Conservation (phyloP, 2,329 filamentous ascomycete species). For the Tolypocladium tropicale region DNA sequence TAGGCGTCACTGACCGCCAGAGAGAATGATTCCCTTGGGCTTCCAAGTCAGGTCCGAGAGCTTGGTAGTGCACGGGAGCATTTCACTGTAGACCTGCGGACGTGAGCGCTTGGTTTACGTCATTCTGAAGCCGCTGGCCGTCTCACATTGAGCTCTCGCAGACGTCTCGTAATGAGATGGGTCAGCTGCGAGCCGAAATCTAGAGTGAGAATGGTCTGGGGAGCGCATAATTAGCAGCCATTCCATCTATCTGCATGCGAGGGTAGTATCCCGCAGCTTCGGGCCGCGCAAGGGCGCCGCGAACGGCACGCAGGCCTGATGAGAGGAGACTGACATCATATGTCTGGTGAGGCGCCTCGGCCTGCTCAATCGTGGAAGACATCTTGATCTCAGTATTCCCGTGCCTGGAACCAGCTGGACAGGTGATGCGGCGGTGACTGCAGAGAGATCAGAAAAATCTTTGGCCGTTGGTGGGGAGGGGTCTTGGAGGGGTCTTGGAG, state of each 20-base stretch:
- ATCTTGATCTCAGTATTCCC: neutral
- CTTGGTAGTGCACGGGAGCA: slow-evolving; percentile 80
- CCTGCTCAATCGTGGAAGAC: neutral
- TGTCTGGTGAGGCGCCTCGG: slow-evolving; percentile 7
- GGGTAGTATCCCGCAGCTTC: neutral
- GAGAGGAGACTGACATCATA: slow-evolving; percentile 3
- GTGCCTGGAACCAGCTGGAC: neutral
- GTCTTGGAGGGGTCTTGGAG: neutral
- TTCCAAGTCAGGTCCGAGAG: slow-evolving; percentile 64
- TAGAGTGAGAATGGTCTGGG: slow-evolving; percentile 56
- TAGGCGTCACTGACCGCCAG: slow-evolving; percentile 21
- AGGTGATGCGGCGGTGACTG: neutral
- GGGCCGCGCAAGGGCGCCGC: neutral
- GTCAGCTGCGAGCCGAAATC: slow-evolving; percentile 52
- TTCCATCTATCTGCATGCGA: neutral
- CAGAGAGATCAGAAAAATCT: neutral
- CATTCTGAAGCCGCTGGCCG: neutral
- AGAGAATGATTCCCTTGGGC: slow-evolving; percentile 68
- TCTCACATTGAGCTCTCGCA: slow-evolving; percentile 61
- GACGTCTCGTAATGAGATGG: slow-evolving; percentile 61
- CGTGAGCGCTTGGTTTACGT: neutral
- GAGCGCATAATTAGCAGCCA: neutral
- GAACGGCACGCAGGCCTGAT: neutral
- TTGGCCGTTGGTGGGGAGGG: neutral
- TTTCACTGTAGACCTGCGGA: slow-evolving; percentile 54